Conservation (phyloP, 257 asterid genomes). For the Solanum ahanhuiri region DNA sequence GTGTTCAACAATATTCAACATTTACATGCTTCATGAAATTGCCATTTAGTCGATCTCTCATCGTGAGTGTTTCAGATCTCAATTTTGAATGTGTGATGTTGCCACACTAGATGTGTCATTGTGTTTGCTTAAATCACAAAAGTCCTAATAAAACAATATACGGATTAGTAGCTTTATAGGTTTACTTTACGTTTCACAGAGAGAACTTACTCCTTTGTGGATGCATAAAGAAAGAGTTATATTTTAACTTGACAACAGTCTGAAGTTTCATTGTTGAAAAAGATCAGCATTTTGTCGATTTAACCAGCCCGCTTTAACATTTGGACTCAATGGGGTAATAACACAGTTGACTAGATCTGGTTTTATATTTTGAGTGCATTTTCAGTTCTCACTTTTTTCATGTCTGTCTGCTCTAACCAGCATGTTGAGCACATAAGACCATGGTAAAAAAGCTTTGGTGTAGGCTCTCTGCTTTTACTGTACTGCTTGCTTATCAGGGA, state of each 20-base stretch:
- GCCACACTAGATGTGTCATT: background rate
- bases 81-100: background rate
- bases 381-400: background rate
- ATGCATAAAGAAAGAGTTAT: background rate
- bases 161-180: background rate
- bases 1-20: background rate
- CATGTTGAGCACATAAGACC: background rate
- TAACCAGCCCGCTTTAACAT: background rate
- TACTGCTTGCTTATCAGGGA: background rate
- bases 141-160: background rate
- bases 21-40: background rate
- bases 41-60: background rate
- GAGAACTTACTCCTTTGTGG: background rate
- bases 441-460: background rate
- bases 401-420: background rate
- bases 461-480: background rate
- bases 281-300: background rate
- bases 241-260: background rate
- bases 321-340: background rate
- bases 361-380: background rate
- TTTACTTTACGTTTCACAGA: background rate
- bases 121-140: background rate
- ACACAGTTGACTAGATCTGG: background rate
- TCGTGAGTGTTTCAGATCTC: background rate
- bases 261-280: background rate